A percentile compares a stretch with the other conserved stretches of the same genome.
These are phyloP conservation scores for Nannochloropsis gaditana DNA, from an alignment of 108 stramenopile species.

Conservation along the genomic window DNA sequence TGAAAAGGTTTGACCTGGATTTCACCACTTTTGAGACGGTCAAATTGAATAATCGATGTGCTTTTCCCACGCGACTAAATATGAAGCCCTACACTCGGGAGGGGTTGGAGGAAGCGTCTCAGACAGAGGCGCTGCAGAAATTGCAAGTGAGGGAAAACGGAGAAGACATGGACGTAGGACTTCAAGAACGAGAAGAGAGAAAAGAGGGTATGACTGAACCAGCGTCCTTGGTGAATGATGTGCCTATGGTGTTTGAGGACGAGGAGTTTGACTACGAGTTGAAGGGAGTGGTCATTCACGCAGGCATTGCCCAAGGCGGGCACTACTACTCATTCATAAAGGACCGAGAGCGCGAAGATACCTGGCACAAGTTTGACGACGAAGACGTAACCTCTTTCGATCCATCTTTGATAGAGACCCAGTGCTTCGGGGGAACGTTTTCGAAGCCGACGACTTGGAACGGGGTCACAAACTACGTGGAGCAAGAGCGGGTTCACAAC, in stretches of 20 bases:
- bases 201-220: background rate
- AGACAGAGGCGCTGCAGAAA: slow-evolving; percentile 50
- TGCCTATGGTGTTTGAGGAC: slow-evolving; percentile 48
- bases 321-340: slow-evolving; percentile 96
- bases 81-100: slow-evolving; percentile 88
- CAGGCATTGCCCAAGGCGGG: slow-evolving; percentile 93
- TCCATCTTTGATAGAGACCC: slow-evolving; percentile 69
- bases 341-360: slow-evolving; percentile 60
- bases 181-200: slow-evolving; percentile 25
- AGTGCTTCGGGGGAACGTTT: slow-evolving; percentile 90
- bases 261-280: slow-evolving; percentile 87
- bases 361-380: slow-evolving; percentile 95
- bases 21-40: slow-evolving; percentile 98
- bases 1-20: slow-evolving; percentile 96
- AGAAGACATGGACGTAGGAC: slow-evolving; percentile 34
- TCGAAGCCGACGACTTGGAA: slow-evolving; percentile 70
- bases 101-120: slow-evolving; percentile 72
- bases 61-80: slow-evolving; percentile 83
- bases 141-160: slow-evolving; percentile 32
- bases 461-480: slow-evolving; percentile 77
- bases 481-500: slow-evolving; percentile 88
- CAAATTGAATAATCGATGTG: slow-evolving; percentile 87
- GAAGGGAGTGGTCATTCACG: slow-evolving; percentile 87
- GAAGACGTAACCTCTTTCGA: slow-evolving; percentile 95
- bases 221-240: background rate